A percentile compares a stretch with the other conserved stretches of the same genome.
These are phyloP conservation scores for Imleria badia DNA, from an alignment of 768 basidiomycete species.

Conservation along the genomic window DNA sequence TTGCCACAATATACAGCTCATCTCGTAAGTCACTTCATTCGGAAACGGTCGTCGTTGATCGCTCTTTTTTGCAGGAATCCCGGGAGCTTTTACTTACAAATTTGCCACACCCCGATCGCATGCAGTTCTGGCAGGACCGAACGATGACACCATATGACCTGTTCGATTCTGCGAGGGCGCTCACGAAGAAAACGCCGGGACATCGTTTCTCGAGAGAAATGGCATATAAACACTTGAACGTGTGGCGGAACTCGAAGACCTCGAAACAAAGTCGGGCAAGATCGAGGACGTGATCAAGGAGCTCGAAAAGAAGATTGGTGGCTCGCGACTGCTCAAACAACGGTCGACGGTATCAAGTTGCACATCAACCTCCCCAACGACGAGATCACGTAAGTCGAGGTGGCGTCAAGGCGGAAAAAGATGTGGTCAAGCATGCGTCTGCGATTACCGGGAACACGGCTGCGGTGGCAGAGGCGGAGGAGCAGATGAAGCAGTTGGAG, in stretches of 20 bases:
- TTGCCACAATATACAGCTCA: too few species aligned
- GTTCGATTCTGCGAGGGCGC: too few species aligned
- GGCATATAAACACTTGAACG: too few species aligned
- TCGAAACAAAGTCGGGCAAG: constrained; percentile 59
- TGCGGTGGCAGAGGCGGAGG: constrained; percentile 60
- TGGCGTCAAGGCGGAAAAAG: constrained; percentile 88
- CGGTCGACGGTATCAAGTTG: constrained; percentile 86
- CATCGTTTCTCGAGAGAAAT: too few species aligned
- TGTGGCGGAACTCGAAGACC: constrained; percentile 62
- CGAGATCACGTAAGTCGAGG: constrained; percentile 93
- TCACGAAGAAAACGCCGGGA: too few species aligned
- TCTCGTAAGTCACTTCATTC: too few species aligned
- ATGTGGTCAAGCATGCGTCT: constrained; percentile 62
- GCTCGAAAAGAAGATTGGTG: constrained; percentile 92
- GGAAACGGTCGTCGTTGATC: too few species aligned
- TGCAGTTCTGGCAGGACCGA: too few species aligned
- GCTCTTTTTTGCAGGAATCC: too few species aligned
- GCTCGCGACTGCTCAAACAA: constrained; percentile 81
- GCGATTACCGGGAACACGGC: constrained; percentile 54
- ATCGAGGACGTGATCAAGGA: constrained; percentile 82
- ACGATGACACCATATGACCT: too few species aligned
- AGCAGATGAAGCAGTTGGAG: constrained; percentile 63
- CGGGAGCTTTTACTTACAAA: too few species aligned
- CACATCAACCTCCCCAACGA: constrained; percentile 85
- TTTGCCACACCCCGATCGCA: too few species aligned